Percentiles rank a stretch among this genome's conserved stretches.
Evolutionary conservation across 208 protist genomes (phyloP).

Genomic region (Endotrypanum monterogeii): DNA sequence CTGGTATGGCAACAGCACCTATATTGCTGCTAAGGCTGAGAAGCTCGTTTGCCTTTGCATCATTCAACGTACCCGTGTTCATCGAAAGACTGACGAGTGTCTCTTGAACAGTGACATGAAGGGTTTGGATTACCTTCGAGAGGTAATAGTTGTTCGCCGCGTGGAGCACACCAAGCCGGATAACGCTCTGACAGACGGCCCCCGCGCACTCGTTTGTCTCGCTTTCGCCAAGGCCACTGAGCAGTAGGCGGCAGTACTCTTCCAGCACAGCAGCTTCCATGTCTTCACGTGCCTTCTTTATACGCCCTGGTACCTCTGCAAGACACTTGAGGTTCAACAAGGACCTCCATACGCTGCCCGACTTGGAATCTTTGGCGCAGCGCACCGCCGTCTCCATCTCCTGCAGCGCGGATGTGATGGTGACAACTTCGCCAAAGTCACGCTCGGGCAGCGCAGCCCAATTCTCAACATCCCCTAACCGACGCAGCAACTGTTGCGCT

Average conservation of each 20-base stretch:
- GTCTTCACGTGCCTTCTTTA: conserved; percentile 19
- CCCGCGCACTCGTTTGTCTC: conserved; percentile 12
- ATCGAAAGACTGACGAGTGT: conserved; percentile 57
- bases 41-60: conserved; percentile 63
- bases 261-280: conserved; percentile 34
- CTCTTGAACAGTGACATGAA: conserved; percentile 52
- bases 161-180: conserved; percentile 47
- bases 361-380: conserved; percentile 10
- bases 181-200: conserved; percentile 18
- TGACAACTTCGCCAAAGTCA: conserved; percentile 70
- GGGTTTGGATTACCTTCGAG: conserved; percentile 18
- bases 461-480: conserved; percentile 68
- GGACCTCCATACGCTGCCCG: conserved; percentile 21
- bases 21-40: conserved; percentile 40
- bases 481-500: conserved; percentile 37
- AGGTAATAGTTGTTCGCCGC: conserved; percentile 34
- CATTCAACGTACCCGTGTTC: conserved; percentile 41
- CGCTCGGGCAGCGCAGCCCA: conserved; percentile 85
- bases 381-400: conserved; percentile 41
- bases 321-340: conserved; percentile 31
- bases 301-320: conserved; percentile 26
- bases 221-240: conserved; percentile 13
- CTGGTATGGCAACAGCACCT: conserved; percentile 21
- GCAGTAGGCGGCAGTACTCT: conserved; percentile 27
- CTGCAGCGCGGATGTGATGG: conserved; percentile 36